Evolutionary conservation across 1,284 basidiomycete species (phyloP).

Genomic region (Malassezia slooffiae): DNA sequence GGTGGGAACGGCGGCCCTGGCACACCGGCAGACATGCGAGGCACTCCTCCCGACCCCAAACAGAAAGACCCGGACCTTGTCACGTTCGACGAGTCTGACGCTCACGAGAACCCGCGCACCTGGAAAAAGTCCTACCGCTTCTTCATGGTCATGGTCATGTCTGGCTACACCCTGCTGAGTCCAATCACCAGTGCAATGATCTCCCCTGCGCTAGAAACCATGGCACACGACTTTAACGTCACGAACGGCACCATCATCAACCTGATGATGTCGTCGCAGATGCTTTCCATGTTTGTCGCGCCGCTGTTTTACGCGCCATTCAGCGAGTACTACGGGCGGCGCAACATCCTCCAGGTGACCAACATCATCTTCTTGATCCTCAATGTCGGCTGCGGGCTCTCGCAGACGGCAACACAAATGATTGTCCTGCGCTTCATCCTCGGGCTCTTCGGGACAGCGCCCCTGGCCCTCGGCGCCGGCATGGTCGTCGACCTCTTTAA

Average conservation of each 20-base stretch:
- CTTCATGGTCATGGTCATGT: slow-evolving; percentile 54
- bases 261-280: slow-evolving; percentile 32
- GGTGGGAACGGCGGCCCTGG: too few species aligned
- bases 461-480: slow-evolving; percentile 51
- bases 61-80: slow-evolving; percentile 44
- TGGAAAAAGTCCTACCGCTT: slow-evolving; percentile 55
- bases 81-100: slow-evolving; percentile 57
- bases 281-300: slow-evolving; percentile 32
- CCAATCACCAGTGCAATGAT: slow-evolving; percentile 39
- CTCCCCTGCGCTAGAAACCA: slow-evolving; percentile 28
- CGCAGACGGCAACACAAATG: slow-evolving; percentile 21
- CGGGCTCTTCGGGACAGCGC: slow-evolving; percentile 43
- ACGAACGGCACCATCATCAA: slow-evolving; percentile 14
- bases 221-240: slow-evolving; percentile 25
- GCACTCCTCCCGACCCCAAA: background rate
- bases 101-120: slow-evolving; percentile 59
- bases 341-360: slow-evolving; percentile 26
- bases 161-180: slow-evolving; percentile 34
- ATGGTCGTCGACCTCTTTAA: slow-evolving; percentile 61
- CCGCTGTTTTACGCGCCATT: slow-evolving; percentile 48
- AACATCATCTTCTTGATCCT: slow-evolving; percentile 33
- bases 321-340: slow-evolving; percentile 52
- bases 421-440: slow-evolving; percentile 25
- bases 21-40: too few species aligned
- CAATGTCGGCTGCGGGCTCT: slow-evolving; percentile 33